A percentile compares a stretch with the other conserved stretches of the same genome.
Evolutionary conservation across 306 rosid species (phyloP).

Genomic region (Sicyos edulis): DNA sequence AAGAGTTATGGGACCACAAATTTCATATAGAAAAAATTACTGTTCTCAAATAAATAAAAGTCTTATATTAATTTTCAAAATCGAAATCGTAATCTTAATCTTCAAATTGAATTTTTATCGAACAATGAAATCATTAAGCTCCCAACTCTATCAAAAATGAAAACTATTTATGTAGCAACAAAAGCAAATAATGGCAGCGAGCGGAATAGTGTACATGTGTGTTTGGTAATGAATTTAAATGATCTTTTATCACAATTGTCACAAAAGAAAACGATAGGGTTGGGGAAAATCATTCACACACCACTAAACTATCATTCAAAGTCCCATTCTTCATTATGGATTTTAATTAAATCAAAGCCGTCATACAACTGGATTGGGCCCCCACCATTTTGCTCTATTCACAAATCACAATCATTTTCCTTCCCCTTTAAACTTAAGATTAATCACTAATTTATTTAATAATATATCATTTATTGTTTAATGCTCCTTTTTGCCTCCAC

Average conservation of each 20-base stretch:
- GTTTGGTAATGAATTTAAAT: too few species aligned
- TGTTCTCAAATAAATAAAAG: too few species aligned
- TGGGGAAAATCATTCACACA: not conserved
- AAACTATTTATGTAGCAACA: not conserved
- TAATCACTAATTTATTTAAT: not conserved
- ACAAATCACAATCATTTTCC: not conserved
- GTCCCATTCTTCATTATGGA: not conserved
- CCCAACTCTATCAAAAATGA: too few species aligned
- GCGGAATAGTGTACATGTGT: too few species aligned
- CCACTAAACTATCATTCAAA: too few species aligned
- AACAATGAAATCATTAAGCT: too few species aligned
- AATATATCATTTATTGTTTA: not conserved
- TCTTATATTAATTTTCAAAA: too few species aligned
- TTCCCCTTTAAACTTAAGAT: not conserved
- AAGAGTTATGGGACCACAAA: too few species aligned
- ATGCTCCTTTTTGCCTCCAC: not conserved
- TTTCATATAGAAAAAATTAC: too few species aligned
- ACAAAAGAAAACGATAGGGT: not conserved
- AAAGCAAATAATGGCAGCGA: not conserved
- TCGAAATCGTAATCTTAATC: too few species aligned
- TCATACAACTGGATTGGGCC: constrained; percentile 10
- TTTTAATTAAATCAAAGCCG: not conserved
- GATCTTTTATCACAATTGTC: too few species aligned
- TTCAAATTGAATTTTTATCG: too few species aligned
- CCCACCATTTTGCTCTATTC: not conserved